A percentile compares a stretch with the other conserved stretches of the same genome.
Conservation (phyloP, 208 protist genomes). For the Trypanosoma caninum region DNA sequence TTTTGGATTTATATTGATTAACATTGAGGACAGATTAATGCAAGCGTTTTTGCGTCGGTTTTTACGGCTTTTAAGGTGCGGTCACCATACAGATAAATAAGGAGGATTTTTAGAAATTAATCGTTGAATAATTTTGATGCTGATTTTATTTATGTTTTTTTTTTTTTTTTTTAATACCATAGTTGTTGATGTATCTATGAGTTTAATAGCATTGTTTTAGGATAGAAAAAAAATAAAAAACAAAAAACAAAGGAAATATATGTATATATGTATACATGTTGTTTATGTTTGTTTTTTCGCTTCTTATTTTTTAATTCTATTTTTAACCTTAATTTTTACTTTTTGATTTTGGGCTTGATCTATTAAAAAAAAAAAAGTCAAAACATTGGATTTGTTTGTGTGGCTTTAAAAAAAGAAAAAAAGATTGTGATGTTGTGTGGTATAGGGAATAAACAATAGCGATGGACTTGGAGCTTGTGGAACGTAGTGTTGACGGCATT, state of each 20-base stretch:
- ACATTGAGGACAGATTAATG: constrained; percentile 30
- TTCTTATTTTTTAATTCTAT: too few relatives aligned
- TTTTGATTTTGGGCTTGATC: background rate
- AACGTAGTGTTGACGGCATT: constrained; percentile 37
- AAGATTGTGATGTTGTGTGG: background rate
- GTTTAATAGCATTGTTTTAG: too few relatives aligned
- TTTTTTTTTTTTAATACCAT: background rate
- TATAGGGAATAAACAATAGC: background rate
- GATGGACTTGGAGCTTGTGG: constrained; percentile 35
- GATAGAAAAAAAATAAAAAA: background rate
- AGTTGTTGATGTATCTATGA: background rate
- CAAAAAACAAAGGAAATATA: background rate
- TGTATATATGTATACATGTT: background rate
- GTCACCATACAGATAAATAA: background rate
- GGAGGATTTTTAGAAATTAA: too few relatives aligned
- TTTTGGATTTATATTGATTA: constrained; percentile 73
- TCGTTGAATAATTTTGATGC: too few relatives aligned
- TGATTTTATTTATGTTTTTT: constrained; percentile 3
- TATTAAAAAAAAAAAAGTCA: background rate
- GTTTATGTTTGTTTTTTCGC: background rate
- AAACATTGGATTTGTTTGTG: too few relatives aligned
- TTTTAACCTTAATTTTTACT: too few relatives aligned
- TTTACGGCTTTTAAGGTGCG: background rate
- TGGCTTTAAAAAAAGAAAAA: background rate
- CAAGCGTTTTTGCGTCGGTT: constrained; percentile 2